Conservation (phyloP, 257 asterid species). For the Prunella vulgaris region DNA sequence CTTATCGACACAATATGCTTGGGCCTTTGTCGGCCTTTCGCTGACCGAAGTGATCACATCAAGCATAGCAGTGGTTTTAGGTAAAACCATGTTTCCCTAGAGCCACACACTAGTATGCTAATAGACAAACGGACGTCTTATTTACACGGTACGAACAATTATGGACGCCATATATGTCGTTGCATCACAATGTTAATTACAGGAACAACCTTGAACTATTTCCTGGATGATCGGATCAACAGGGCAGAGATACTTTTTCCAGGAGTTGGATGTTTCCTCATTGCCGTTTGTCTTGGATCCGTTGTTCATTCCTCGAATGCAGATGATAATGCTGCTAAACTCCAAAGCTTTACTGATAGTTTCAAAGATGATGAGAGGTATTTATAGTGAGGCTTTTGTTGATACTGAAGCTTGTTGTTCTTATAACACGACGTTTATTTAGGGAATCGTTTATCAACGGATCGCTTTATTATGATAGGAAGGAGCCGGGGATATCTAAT, state of each 20-base stretch:
- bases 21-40: slow-evolving; percentile 49
- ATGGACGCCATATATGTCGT: not conserved
- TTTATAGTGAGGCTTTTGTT: not conserved
- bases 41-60: slow-evolving; percentile 50
- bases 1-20: slow-evolving; percentile 45
- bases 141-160: not conserved
- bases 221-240: slow-evolving; percentile 39
- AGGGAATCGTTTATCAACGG: not conserved
- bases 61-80: slow-evolving; percentile 48
- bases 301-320: slow-evolving; percentile 42
- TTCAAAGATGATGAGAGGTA: slow-evolving; percentile 13
- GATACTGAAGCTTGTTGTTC: not conserved
- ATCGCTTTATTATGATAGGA: not conserved
- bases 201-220: slow-evolving; percentile 49
- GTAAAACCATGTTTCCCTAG: slow-evolving; percentile 19
- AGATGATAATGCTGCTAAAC: slow-evolving; percentile 43
- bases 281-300: slow-evolving; percentile 47
- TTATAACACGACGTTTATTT: not conserved
- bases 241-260: slow-evolving; percentile 48
- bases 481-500: slow-evolving; percentile 14
- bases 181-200: not conserved
- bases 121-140: not conserved
- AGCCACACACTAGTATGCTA: not conserved
- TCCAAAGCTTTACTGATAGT: slow-evolving; percentile 11
- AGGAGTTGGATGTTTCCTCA: slow-evolving; percentile 50